These are phyloP conservation scores for Verticillium nubilum DNA, from an alignment of 2,329 filamentous ascomycete genomes.

Conservation along the genomic window DNA sequence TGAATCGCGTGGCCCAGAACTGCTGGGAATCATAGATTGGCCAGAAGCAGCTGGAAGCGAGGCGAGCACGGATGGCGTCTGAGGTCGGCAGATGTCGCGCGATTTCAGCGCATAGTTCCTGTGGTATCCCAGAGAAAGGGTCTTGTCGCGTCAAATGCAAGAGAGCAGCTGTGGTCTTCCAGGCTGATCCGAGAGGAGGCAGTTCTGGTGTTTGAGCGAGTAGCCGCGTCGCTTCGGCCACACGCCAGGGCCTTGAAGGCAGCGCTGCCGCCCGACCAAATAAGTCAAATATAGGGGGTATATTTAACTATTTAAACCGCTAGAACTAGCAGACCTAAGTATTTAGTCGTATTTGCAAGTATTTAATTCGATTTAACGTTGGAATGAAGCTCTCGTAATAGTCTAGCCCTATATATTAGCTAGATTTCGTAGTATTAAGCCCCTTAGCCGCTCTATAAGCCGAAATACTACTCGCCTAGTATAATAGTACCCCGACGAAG, in stretches of 20 bases:
- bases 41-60: slow-evolving; percentile 2
- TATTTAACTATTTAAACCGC: background rate
- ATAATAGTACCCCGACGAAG: background rate
- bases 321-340: background rate
- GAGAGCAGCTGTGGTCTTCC: background rate
- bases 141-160: background rate
- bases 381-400: background rate
- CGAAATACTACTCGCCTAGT: background rate
- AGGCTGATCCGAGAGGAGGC: background rate
- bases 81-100: background rate
- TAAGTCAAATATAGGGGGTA: background rate
- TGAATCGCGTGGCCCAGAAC: slow-evolving; percentile 11
- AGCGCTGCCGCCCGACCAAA: background rate
- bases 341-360: background rate
- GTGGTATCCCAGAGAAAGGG: background rate
- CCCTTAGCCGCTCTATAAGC: background rate
- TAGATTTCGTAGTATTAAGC: background rate
- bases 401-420: background rate
- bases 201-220: background rate
- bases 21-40: slow-evolving; percentile 3
- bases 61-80: background rate
- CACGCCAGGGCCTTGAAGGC: background rate
- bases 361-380: background rate
- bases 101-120: background rate
- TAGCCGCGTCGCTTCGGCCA: background rate